Conservation (phyloP, 306 rosid species). For the Cercis canadensis region DNA sequence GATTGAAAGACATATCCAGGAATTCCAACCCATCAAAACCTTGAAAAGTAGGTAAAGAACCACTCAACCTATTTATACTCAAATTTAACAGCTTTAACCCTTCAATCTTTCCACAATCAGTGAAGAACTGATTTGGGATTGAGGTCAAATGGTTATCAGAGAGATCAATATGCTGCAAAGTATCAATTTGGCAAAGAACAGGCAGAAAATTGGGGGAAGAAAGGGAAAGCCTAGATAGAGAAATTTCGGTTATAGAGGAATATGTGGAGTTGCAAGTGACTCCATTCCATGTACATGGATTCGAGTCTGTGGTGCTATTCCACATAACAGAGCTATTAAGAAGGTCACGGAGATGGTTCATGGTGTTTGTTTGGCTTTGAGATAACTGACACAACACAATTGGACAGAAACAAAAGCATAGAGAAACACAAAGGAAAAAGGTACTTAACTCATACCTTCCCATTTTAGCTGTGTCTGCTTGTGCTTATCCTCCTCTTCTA, state of each 20-base stretch:
- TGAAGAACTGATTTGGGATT: conserved; percentile 44
- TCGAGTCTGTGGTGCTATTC: conserved; percentile 31
- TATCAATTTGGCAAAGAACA: conserved; percentile 44
- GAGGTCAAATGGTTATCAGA: conserved; percentile 35
- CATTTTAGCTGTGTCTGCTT: conserved; percentile 25
- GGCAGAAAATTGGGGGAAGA: conserved; percentile 45
- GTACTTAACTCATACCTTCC: conserved; percentile 14
- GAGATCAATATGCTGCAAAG: conserved; percentile 47
- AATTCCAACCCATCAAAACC: conserved; percentile 49
- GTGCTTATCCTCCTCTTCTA: not conserved
- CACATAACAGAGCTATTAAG: conserved; percentile 26
- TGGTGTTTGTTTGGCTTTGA: conserved; percentile 33
- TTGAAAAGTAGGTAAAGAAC: conserved; percentile 44
- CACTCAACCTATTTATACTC: conserved; percentile 44
- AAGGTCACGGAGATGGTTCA: conserved; percentile 34
- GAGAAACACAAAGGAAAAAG: conserved; percentile 11
- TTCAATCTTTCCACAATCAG: conserved; percentile 40
- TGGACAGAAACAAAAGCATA: conserved; percentile 28
- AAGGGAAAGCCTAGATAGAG: conserved; percentile 36
- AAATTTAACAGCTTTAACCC: conserved; percentile 45
- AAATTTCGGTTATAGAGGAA: conserved; percentile 30
- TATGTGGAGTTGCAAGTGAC: conserved; percentile 33
- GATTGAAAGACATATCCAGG: conserved; percentile 54
- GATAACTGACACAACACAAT: conserved; percentile 41
- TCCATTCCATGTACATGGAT: conserved; percentile 59